Percentiles rank a stretch among this genome's conserved stretches.
These are phyloP conservation scores for Diplocarpon mali DNA, from an alignment of 2,329 filamentous ascomycete genomes.

Conservation along the genomic window DNA sequence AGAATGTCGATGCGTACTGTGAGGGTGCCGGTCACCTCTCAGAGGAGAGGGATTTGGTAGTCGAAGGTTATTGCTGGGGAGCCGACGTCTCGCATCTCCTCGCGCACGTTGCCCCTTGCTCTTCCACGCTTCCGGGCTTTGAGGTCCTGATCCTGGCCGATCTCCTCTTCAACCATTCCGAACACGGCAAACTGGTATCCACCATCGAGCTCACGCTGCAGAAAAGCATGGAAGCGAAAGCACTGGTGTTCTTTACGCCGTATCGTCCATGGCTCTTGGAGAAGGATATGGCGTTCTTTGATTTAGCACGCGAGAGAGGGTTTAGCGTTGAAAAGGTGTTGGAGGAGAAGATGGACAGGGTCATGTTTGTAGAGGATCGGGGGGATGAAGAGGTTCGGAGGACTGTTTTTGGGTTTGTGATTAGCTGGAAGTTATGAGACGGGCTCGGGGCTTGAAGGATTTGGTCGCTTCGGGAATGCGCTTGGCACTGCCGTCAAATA, in stretches of 20 bases:
- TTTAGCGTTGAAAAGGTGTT: conserved; percentile 70
- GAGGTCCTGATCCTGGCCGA: conserved; percentile 82
- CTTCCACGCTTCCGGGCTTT: conserved; percentile 34
- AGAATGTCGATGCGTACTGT: conserved; percentile 48
- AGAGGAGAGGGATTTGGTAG: conserved; percentile 33
- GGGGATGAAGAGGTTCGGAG: conserved; percentile 73
- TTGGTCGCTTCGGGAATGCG: no score
- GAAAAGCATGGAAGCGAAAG: conserved; percentile 30
- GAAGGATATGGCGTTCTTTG: conserved; percentile 81
- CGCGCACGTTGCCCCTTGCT: conserved; percentile 35
- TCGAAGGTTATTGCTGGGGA: conserved; percentile 78
- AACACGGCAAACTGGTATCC: conserved; percentile 67
- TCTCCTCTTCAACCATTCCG: conserved; percentile 81
- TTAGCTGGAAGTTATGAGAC: conserved; percentile 17
- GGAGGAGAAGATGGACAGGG: conserved; percentile 71
- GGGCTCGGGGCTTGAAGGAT: no score
- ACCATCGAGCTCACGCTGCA: conserved; percentile 60
- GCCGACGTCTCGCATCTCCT: conserved; percentile 48
- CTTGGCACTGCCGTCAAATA: no score
- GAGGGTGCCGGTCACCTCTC: neutral
- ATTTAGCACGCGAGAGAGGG: conserved; percentile 57
- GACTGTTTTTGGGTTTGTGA: conserved; percentile 45
- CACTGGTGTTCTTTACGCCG: conserved; percentile 87
- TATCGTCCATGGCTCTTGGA: conserved; percentile 85
- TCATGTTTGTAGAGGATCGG: conserved; percentile 81